phyloP scores from a whole-genome alignment of 805 yeast species.

The Maudiozyma bulderi region DNA sequence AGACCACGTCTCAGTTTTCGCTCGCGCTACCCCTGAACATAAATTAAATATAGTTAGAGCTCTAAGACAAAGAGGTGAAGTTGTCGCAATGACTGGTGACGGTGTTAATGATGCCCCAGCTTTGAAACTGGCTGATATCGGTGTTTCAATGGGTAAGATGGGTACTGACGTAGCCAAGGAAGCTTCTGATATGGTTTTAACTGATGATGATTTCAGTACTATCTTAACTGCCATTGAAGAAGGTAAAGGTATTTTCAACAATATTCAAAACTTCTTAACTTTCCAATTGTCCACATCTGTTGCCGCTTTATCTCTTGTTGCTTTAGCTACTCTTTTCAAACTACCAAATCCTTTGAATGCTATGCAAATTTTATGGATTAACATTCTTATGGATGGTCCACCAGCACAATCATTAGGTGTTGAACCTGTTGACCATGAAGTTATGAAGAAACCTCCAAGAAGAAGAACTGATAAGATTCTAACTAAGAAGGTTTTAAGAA shows the following conservation, averaged over 20 bases:
- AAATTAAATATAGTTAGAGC: constrained; percentile 86
- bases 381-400: constrained; percentile 97
- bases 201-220: constrained; percentile 94
- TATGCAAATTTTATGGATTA: constrained; percentile 97
- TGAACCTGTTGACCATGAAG: constrained; percentile 93
- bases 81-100: constrained; percentile 99
- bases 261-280: constrained; percentile 88
- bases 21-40: constrained; percentile 93
- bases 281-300: constrained; percentile 94
- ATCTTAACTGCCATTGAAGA: constrained; percentile 90
- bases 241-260: constrained; percentile 94
- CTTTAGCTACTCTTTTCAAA: constrained; percentile 75
- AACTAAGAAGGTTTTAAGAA: constrained; percentile 54
- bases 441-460: constrained; percentile 95
- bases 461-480: constrained; percentile 76
- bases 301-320: constrained; percentile 86
- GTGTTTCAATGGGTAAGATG: constrained; percentile 85
- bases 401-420: constrained; percentile 97
- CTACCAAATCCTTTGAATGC: constrained; percentile 93
- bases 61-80: constrained; percentile 80
- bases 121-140: constrained; percentile 87
- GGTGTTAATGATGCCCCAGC: constrained; percentile 99
- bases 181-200: constrained; percentile 94
- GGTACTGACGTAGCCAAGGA: constrained; percentile 99
- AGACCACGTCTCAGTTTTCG: constrained; percentile 77